These are phyloP conservation scores for Mallotus nudiflorus DNA, from an alignment of 345 rosid genomes.

Conservation along the genomic window DNA sequence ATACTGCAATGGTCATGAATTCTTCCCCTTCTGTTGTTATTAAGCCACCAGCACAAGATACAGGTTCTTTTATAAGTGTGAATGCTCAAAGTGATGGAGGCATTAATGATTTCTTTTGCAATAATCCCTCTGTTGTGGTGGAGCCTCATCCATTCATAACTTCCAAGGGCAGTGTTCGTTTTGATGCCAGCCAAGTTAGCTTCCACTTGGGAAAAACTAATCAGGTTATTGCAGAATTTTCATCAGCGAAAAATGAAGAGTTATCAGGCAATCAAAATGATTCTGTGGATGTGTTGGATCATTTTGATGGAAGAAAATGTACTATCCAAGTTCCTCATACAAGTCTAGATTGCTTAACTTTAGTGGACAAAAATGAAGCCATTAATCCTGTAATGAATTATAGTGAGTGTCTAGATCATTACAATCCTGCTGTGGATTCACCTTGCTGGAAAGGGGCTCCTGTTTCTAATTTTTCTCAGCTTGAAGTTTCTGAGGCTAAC, in stretches of 20 bases:
- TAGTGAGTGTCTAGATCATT: slow-evolving; percentile 44
- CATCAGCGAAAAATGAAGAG: slow-evolving; percentile 23
- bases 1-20: slow-evolving; percentile 8
- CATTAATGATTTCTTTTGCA: slow-evolving; percentile 18
- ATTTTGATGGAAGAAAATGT: slow-evolving; percentile 19
- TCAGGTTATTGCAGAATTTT: slow-evolving; percentile 22
- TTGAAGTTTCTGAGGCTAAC: slow-evolving; percentile 30
- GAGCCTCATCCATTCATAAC: slow-evolving; percentile 32
- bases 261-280: slow-evolving; percentile 25
- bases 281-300: slow-evolving; percentile 30
- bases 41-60: slow-evolving; percentile 24
- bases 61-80: slow-evolving; percentile 16
- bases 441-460: slow-evolving; percentile 61
- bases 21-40: slow-evolving; percentile 32
- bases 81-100: slow-evolving; percentile 11
- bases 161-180: slow-evolving; percentile 30
- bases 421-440: slow-evolving; percentile 47
- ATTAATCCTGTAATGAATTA: slow-evolving; percentile 34
- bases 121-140: slow-evolving; percentile 22
- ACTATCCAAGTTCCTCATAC: slow-evolving; percentile 32
- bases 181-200: slow-evolving; percentile 40
- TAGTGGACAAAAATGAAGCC: slow-evolving; percentile 34
- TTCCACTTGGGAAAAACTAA: slow-evolving; percentile 34
- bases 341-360: slow-evolving; percentile 36
- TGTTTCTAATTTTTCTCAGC: slow-evolving; percentile 33